phyloP scores from a whole-genome alignment of 148 eudicot genomes.

The Mesembryanthemum crystallinum region DNA sequence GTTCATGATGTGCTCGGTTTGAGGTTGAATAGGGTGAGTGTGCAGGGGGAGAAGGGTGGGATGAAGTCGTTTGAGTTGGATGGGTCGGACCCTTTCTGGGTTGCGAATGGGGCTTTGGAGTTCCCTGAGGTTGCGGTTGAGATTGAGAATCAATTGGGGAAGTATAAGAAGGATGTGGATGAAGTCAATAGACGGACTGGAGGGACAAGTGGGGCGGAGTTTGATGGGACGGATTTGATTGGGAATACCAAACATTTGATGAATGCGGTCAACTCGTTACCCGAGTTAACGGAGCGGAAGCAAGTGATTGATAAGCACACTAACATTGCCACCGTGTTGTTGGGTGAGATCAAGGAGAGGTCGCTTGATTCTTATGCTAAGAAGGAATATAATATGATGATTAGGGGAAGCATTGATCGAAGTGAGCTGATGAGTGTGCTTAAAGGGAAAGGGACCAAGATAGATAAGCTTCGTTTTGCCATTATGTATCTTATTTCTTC shows the following conservation, averaged over 20 bases:
- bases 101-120: slow-evolving; percentile 73
- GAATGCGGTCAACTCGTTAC: slow-evolving; percentile 92
- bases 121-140: slow-evolving; percentile 94
- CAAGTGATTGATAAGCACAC: slow-evolving; percentile 92
- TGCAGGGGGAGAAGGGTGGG: slow-evolving; percentile 83
- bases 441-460: slow-evolving; percentile 78
- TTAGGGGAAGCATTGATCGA: slow-evolving; percentile 75
- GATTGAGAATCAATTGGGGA: slow-evolving; percentile 84
- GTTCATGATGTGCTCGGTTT: slow-evolving; percentile 93
- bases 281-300: slow-evolving; percentile 92
- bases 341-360: slow-evolving; percentile 89
- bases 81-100: slow-evolving; percentile 77
- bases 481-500: slow-evolving; percentile 83
- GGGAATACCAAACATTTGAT: slow-evolving; percentile 95
- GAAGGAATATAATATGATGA: slow-evolving; percentile 92
- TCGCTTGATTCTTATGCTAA: slow-evolving; percentile 87
- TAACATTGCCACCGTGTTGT: slow-evolving; percentile 76
- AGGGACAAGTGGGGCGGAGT: slow-evolving; percentile 75
- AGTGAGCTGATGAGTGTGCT: slow-evolving; percentile 75
- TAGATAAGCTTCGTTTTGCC: slow-evolving; percentile 90
- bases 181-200: slow-evolving; percentile 90
- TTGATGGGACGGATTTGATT: slow-evolving; percentile 86
- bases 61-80: slow-evolving; percentile 80
- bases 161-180: slow-evolving; percentile 88
- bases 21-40: slow-evolving; percentile 79